These are phyloP conservation scores for Tuber borchii DNA, from an alignment of 495 filamentous ascomycete genomes.

Conservation along the genomic window DNA sequence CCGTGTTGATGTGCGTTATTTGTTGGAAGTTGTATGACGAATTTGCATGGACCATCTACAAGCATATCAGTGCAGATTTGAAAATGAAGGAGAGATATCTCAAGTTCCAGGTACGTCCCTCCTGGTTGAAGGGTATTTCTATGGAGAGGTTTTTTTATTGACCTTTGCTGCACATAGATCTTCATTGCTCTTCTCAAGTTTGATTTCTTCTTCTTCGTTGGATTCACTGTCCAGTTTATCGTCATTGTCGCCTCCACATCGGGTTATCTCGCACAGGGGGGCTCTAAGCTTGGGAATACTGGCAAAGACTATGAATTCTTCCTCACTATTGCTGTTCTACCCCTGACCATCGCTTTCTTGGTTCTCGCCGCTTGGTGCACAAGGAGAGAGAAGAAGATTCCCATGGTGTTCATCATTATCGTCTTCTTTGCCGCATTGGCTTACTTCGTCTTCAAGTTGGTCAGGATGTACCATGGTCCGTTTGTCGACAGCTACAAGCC, in stretches of 20 bases:
- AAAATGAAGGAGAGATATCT: conserved; percentile 94
- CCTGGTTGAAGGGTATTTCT: conserved; percentile 7
- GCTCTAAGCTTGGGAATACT: conserved; percentile 4
- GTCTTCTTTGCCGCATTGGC: conserved; percentile 84
- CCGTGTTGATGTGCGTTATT: conserved; percentile 62
- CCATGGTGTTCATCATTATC: conserved; percentile 71
- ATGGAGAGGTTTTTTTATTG: not conserved
- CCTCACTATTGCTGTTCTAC: conserved; percentile 80
- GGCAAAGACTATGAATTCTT: conserved; percentile 63
- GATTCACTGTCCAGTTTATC: conserved; percentile 94
- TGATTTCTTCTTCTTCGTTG: conserved; percentile 99
- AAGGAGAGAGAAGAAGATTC: conserved; percentile 68
- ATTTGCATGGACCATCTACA: conserved; percentile 98
- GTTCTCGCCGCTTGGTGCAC: conserved; percentile 76
- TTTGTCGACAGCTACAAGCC: conserved; percentile 57
- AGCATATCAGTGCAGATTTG: conserved; percentile 96
- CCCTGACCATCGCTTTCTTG: conserved; percentile 81
- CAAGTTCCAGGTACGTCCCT: conserved; percentile 73
- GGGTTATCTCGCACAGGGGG: conserved; percentile 11
- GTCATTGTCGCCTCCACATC: conserved; percentile 71
- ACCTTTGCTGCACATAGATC: conserved; percentile 53
- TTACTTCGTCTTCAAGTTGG: conserved; percentile 97
- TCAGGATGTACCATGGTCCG: conserved; percentile 74
- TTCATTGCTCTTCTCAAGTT: conserved; percentile 97
- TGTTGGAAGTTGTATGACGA: conserved; percentile 96